Percentiles rank a stretch among this genome's conserved stretches.
These are phyloP conservation scores for Phycomyces nitens DNA, from an alignment of 192 early-diverging fungal species.

Conservation along the genomic window DNA sequence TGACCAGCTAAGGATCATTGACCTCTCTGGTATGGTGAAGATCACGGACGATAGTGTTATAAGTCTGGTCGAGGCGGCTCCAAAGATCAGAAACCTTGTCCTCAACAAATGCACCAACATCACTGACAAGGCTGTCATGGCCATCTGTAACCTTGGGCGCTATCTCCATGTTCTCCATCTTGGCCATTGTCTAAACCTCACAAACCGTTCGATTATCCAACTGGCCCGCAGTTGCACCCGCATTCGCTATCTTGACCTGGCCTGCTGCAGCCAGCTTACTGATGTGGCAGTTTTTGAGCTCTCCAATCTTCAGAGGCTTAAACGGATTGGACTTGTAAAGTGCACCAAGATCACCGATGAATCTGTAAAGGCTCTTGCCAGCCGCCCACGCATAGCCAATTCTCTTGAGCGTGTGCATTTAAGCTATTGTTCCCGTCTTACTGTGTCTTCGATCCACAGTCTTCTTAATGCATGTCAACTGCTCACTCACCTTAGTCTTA, in stretches of 20 bases:
- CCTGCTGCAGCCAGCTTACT: conserved; percentile 51
- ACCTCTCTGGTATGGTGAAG: conserved; percentile 41
- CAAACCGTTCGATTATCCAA: conserved; percentile 46
- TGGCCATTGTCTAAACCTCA: conserved; percentile 52
- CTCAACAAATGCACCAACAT: conserved; percentile 54
- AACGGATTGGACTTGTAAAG: conserved; percentile 58
- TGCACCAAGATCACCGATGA: conserved; percentile 56
- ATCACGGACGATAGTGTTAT: conserved; percentile 48
- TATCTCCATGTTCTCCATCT: conserved; percentile 58
- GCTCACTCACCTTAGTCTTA: conserved; percentile 52
- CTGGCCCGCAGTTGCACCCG: conserved; percentile 47
- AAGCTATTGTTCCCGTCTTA: conserved; percentile 52
- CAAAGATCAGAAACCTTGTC: conserved; percentile 51
- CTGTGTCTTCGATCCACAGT: conserved; percentile 40
- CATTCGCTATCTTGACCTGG: conserved; percentile 55
- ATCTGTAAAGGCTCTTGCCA: conserved; percentile 46
- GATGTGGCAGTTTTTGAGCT: conserved; percentile 50
- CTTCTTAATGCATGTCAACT: conserved; percentile 45
- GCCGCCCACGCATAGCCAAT: conserved; percentile 36
- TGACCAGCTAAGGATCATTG: conserved; percentile 52
- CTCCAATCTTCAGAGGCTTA: conserved; percentile 48
- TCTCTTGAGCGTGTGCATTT: conserved; percentile 56
- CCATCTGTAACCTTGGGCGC: conserved; percentile 47
- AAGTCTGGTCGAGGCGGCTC: conserved; percentile 45
- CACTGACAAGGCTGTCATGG: conserved; percentile 45